Conservation (phyloP, 352 stramenopile species). For the Phytophthora citricola region DNA sequence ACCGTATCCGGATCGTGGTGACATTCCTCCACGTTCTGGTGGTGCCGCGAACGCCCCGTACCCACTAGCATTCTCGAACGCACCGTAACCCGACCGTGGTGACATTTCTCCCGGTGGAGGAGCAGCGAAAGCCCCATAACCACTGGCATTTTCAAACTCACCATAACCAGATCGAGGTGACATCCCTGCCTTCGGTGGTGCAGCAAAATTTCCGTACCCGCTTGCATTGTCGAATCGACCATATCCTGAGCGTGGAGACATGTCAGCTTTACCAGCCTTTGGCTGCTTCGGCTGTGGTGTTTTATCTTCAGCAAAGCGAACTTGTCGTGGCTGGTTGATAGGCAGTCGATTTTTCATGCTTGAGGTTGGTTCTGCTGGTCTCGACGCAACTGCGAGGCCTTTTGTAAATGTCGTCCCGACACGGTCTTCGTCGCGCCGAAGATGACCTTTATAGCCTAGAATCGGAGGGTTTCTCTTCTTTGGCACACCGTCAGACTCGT, state of each 20-base stretch:
- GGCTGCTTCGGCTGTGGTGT: slow-evolving; percentile 4
- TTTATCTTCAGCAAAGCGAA: slow-evolving; percentile 30
- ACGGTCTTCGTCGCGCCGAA: slow-evolving; percentile 62
- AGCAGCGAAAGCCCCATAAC: slow-evolving; percentile 28
- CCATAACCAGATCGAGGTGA: slow-evolving; percentile 34
- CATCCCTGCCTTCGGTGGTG: slow-evolving; percentile 24
- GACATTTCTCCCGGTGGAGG: slow-evolving; percentile 2
- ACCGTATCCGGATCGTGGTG: slow-evolving; percentile 39
- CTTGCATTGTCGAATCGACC: slow-evolving; percentile 42
- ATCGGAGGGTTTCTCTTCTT: slow-evolving; percentile 51
- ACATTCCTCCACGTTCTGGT: slow-evolving; percentile 3
- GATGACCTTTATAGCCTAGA: slow-evolving; percentile 69
- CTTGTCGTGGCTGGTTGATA: slow-evolving; percentile 23
- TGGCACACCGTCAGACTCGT: slow-evolving; percentile 21
- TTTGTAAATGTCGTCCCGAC: slow-evolving; percentile 78
- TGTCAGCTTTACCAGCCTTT: slow-evolving; percentile 2
- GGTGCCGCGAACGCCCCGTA: slow-evolving; percentile 35
- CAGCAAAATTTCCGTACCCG: slow-evolving; percentile 46
- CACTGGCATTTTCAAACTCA: slow-evolving; percentile 30
- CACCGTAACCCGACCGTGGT: slow-evolving; percentile 35
- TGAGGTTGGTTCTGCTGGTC: slow-evolving; percentile 18
- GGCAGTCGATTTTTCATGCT: not conserved
- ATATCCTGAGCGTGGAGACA: slow-evolving; percentile 40
- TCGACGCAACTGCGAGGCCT: slow-evolving; percentile 46
- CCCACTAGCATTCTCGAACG: slow-evolving; percentile 36